Percentiles rank a stretch among this genome's conserved stretches.
These are phyloP conservation scores for Sporobolomyces roseus DNA, from an alignment of 768 basidiomycete genomes.

Conservation along the genomic window DNA sequence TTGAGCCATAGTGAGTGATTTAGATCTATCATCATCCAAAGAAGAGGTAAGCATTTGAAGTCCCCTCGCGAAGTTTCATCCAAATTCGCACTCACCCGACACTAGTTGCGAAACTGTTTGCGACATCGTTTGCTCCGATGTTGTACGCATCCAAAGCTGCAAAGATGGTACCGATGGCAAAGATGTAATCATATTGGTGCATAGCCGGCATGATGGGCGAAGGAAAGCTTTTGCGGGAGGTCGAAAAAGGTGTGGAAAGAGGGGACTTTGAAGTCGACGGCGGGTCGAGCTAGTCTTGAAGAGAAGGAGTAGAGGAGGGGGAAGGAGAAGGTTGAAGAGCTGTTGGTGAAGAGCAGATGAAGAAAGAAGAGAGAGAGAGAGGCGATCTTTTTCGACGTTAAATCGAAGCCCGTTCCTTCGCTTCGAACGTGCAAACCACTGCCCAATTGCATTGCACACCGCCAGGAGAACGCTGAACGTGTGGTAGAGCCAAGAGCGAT, in stretches of 20 bases:
- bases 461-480: no score
- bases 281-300: neutral
- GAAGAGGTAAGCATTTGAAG: constrained; percentile 49
- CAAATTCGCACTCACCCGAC: neutral
- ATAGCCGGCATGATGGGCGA: constrained; percentile 7
- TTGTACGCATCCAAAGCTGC: constrained; percentile 49
- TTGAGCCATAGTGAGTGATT: constrained; percentile 51
- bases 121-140: constrained; percentile 45
- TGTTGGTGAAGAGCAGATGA: neutral
- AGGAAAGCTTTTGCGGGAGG: neutral
- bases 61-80: constrained; percentile 36
- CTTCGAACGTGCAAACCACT: no score
- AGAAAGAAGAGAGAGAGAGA: neutral
- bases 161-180: constrained; percentile 49
- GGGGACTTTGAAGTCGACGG: neutral
- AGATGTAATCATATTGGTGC: constrained; percentile 49
- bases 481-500: no score
- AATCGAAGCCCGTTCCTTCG: no score
- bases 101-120: constrained; percentile 49
- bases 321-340: neutral
- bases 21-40: constrained; percentile 47
- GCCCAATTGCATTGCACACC: no score
- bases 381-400: neutral
- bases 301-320: neutral
- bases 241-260: neutral